phyloP scores from a whole-genome alignment of 176 grass and related monocot genomes.

The Eremochloa ophiuroides region DNA sequence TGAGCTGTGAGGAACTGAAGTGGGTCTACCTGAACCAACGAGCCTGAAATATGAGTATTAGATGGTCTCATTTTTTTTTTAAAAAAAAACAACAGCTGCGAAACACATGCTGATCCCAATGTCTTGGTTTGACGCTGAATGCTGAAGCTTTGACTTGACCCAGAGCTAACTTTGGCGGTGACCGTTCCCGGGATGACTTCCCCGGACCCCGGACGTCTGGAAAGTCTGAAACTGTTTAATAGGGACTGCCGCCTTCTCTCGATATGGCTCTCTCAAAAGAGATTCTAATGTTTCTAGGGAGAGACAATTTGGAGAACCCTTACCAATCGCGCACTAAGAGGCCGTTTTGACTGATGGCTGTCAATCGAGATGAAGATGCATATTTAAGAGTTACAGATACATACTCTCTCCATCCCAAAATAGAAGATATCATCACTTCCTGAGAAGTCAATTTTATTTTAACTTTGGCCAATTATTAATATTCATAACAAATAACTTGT shows the following conservation, averaged over 20 bases:
- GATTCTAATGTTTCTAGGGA: neutral
- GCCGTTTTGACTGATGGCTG: neutral
- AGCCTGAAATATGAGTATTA: neutral
- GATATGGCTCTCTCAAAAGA: too few relatives aligned
- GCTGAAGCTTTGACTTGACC: neutral
- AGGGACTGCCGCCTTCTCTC: neutral
- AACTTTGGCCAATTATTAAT: too few relatives aligned
- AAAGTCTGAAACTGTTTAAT: neutral
- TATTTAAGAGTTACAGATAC: neutral
- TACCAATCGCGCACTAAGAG: neutral
- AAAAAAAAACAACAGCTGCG: neutral
- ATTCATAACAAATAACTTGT: too few relatives aligned
- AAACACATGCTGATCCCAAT: neutral
- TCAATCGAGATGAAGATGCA: neutral
- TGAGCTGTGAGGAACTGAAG: constrained; percentile 26
- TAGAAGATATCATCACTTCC: too few relatives aligned
- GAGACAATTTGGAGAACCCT: neutral
- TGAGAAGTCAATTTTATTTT: too few relatives aligned
- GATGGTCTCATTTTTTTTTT: too few relatives aligned
- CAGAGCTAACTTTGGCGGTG: neutral
- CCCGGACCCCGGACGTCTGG: neutral
- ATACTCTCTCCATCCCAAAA: too few relatives aligned
- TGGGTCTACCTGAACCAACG: constrained; percentile 48
- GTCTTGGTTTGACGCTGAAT: neutral
- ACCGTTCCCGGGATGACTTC: neutral